Evolutionary conservation across 2,329 filamentous ascomycete species (phyloP).

Genomic region (Fusarium sp.): DNA sequence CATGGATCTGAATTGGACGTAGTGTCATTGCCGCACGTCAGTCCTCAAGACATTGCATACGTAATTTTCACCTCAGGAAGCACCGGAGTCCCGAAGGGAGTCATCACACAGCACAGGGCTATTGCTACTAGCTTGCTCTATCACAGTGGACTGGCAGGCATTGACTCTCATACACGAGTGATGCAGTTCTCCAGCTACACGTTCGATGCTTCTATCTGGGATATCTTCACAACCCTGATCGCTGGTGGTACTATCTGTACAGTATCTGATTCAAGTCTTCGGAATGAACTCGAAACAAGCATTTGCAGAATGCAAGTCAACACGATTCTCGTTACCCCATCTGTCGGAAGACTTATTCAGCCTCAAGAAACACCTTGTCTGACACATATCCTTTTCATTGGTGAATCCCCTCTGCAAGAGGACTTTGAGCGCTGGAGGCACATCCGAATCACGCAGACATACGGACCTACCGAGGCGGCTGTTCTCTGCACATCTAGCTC

Average conservation of each 20-base stretch:
- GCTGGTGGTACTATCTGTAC: slow-evolving; percentile 44
- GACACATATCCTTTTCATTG: neutral
- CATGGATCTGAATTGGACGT: neutral
- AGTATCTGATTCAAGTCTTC: slow-evolving; percentile 31
- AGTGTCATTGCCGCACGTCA: neutral
- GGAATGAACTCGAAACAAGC: slow-evolving; percentile 26
- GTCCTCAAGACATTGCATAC: neutral
- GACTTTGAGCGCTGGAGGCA: slow-evolving; percentile 5
- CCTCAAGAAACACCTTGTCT: neutral
- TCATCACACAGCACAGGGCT: slow-evolving; percentile 13
- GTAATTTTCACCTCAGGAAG: slow-evolving; percentile 33
- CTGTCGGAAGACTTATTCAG: neutral
- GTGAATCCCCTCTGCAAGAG: slow-evolving; percentile 4
- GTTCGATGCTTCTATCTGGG: slow-evolving; percentile 42
- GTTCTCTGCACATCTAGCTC: slow-evolving; percentile 3
- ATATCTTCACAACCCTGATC: slow-evolving; percentile 35
- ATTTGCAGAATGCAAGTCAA: slow-evolving; percentile 29
- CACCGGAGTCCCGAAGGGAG: slow-evolving; percentile 34
- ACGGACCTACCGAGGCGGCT: neutral
- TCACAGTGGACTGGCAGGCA: slow-evolving; percentile 2
- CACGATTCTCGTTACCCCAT: neutral
- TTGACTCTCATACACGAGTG: slow-evolving; percentile 1
- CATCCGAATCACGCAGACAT: neutral
- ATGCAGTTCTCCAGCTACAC: slow-evolving; percentile 38
- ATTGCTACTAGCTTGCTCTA: slow-evolving; percentile 6